Evolutionary conservation across 106 monocot species (phyloP).

Genomic region (Acorus gramineus): DNA sequence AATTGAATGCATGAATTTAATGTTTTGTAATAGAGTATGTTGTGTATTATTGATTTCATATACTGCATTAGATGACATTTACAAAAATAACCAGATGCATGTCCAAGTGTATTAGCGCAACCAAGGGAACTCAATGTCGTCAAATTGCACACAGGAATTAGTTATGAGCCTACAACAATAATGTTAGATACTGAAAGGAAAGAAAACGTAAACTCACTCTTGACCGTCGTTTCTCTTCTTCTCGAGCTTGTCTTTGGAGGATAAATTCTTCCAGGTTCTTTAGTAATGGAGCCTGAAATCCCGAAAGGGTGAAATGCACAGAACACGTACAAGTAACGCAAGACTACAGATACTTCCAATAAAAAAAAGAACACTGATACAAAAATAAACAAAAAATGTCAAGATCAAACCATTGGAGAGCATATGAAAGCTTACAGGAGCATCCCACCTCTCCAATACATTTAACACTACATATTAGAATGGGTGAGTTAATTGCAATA

Average conservation of each 20-base stretch:
- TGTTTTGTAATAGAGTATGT: no score
- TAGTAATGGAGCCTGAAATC: constrained; percentile 33
- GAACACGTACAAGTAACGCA: background rate
- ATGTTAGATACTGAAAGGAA: background rate
- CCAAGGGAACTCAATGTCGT: background rate
- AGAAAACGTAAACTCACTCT: constrained; percentile 33
- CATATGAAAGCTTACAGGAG: no score
- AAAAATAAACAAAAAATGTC: no score
- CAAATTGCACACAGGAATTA: background rate
- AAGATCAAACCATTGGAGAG: no score
- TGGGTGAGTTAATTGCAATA: no score
- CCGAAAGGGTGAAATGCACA: background rate
- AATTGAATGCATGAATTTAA: no score
- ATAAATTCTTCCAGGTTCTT: constrained; percentile 54
- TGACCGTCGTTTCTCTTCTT: constrained; percentile 79
- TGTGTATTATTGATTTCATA: no score
- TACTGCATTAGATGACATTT: no score
- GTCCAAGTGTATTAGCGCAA: no score
- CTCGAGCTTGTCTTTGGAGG: constrained; percentile 40
- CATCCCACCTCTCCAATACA: no score
- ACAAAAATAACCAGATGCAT: no score
- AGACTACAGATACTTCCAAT: background rate
- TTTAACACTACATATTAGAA: no score
- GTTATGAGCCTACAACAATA: background rate
- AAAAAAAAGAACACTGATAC: background rate